Evolutionary conservation across 202 grass and related monocot species (phyloP), one percentile per base, ranked within the genome.

Genomic region (Brachypodium distachyon): DNA sequence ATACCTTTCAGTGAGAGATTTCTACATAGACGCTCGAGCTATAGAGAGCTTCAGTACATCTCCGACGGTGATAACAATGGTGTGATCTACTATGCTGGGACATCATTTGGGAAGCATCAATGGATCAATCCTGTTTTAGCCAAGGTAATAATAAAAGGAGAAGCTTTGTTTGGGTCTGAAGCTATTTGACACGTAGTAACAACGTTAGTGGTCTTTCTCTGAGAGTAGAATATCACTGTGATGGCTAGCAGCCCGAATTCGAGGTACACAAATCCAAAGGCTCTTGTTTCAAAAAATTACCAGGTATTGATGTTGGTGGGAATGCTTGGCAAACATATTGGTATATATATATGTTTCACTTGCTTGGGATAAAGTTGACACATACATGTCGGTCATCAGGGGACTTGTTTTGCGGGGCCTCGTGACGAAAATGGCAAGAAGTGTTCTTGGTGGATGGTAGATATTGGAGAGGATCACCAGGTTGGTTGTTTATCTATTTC

Each of bases 101-200:
- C 91, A 5, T 98, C 95, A 61, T 98, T 90, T 18, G 91, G 91
- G 54, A 85, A 87, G 55, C 95, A 98, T 79, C 84, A 88, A 51
- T 98, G 95, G 95, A 93, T 98, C 58, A 98, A 98, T 85, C 95
- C 95, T 90, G 89, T 98, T 83, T 76, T 98, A 82, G 55, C 87
- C 71, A 94, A 87, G 95, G 95, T 94, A 76, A 88, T 94, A 76
- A 88, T 67, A 36, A 86, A 73, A 27, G 22, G 67, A 58, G 22
- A 42, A 41, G n/a, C 26, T 78, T 60, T 29, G 39, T 34, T 49
- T 54, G 55, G 32, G 23, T n/a, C 53, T 40, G 34, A 42, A 29
- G 28, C 23, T 39, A 52, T 79, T 72, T 1, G 4, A 63, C 37
- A 42, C n/a, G n/a, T 77, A 65, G 37, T 37, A 53, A 6, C 64